Conservation (phyloP, 441 rosid genomes). For the Croton laevigatus region DNA sequence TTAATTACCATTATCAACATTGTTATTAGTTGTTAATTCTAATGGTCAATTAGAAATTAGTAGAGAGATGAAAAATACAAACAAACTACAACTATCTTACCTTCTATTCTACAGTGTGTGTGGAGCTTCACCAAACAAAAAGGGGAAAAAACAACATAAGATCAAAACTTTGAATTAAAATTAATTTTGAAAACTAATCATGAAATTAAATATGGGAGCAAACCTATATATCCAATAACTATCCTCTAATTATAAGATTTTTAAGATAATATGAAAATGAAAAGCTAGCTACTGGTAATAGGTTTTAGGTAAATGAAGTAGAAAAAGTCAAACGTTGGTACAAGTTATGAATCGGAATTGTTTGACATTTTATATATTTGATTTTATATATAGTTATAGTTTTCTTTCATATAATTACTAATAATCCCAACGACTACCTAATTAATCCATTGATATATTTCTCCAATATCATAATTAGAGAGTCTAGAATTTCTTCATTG, state of each 20-base stretch:
- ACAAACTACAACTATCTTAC: slow-evolving; percentile 33
- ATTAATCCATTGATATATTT: background rate
- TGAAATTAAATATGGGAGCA: no score
- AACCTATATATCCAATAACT: background rate
- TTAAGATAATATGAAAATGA: background rate
- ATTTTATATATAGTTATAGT: background rate
- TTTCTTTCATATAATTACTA: background rate
- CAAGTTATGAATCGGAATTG: slow-evolving; percentile 6
- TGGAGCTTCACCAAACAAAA: slow-evolving; percentile 39
- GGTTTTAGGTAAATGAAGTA: background rate
- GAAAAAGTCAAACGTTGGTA: slow-evolving; percentile 16
- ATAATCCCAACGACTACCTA: background rate
- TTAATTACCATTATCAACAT: no score
- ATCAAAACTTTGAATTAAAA: no score
- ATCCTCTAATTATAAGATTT: background rate
- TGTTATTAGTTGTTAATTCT: background rate
- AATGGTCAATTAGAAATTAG: slow-evolving; percentile 22
- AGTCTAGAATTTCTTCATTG: background rate
- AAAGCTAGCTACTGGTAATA: background rate
- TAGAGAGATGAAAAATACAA: slow-evolving; percentile 32
- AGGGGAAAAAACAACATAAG: no score
- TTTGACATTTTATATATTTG: slow-evolving; percentile 20
- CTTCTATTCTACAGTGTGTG: slow-evolving; percentile 24
- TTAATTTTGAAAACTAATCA: no score
- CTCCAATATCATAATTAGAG: background rate